These are phyloP conservation scores for Bacidia rubella DNA, from an alignment of 495 filamentous ascomycete genomes.

Conservation along the genomic window DNA sequence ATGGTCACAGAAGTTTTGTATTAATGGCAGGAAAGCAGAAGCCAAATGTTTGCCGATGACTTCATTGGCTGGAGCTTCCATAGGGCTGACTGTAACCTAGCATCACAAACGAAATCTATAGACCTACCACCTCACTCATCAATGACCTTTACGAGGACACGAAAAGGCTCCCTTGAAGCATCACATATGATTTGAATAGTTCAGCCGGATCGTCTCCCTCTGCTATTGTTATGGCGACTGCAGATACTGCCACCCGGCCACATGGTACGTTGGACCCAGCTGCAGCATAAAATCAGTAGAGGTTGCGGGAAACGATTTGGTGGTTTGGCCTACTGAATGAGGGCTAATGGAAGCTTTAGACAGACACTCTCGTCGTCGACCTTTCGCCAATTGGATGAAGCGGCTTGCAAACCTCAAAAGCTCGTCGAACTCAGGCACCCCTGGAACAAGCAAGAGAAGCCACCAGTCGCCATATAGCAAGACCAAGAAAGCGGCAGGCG, in stretches of 20 bases:
- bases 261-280: slow-evolving; percentile 40
- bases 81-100: not conserved
- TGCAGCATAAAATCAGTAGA: not conserved
- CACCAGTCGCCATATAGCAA: slow-evolving; percentile 26
- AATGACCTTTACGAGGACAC: no score
- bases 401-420: slow-evolving; percentile 76
- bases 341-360: slow-evolving; percentile 30
- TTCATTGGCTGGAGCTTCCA: not conserved
- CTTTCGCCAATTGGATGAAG: slow-evolving; percentile 90
- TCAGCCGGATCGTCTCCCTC: not conserved
- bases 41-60: not conserved
- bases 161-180: not conserved
- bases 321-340: not conserved
- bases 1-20: no score
- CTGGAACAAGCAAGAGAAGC: slow-evolving; percentile 36
- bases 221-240: slow-evolving; percentile 44
- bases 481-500: slow-evolving; percentile 42
- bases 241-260: slow-evolving; percentile 47
- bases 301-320: no score
- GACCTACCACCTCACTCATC: not conserved
- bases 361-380: slow-evolving; percentile 59
- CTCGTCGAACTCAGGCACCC: slow-evolving; percentile 36
- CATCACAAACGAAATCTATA: slow-evolving; percentile 3
- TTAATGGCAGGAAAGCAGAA: no score
- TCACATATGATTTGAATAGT: not conserved